Evolutionary conservation across 1,139 yeast genomes (phyloP).

Genomic region (Zygosaccharomyces pseudobailii): DNA sequence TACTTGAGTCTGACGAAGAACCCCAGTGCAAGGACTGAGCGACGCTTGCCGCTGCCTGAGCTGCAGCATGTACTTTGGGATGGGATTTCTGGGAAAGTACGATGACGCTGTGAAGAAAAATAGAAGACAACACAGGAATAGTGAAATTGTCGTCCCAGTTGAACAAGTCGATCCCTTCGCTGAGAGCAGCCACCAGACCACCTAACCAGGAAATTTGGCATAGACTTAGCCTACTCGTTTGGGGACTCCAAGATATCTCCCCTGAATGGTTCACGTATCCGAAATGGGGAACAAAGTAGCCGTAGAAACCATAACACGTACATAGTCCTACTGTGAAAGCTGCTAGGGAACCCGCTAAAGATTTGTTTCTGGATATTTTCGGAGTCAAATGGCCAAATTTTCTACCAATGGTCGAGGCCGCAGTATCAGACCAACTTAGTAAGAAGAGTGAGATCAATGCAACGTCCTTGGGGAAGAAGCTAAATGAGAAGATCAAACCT

Average conservation of each 20-base stretch:
- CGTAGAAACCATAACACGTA: constrained; percentile 64
- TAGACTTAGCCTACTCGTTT: constrained; percentile 52
- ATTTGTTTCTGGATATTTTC: constrained; percentile 63
- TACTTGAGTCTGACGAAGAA: neutral
- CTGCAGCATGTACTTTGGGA: constrained; percentile 1
- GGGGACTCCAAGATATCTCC: constrained; percentile 60
- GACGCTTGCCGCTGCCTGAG: neutral
- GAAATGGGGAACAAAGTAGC: constrained; percentile 61
- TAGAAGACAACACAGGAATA: constrained; percentile 79
- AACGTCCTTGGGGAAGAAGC: constrained; percentile 73
- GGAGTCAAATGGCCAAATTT: constrained; percentile 81
- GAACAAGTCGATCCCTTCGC: constrained; percentile 73
- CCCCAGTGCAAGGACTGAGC: constrained; percentile 2
- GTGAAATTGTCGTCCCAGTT: constrained; percentile 89
- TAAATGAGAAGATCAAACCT: constrained; percentile 70
- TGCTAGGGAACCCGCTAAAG: constrained; percentile 84
- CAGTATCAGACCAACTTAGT: constrained; percentile 95
- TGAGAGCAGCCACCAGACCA: constrained; percentile 78
- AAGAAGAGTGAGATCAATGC: constrained; percentile 68
- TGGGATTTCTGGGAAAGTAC: constrained; percentile 28
- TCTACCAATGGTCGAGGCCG: constrained; percentile 92
- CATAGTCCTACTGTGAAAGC: constrained; percentile 72
- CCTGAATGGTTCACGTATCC: constrained; percentile 47
- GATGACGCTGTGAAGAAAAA: constrained; percentile 50
- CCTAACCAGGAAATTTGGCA: constrained; percentile 52